phyloP scores from a whole-genome alignment of 2,329 filamentous ascomycete species.

The Harringtonia aguacate region DNA sequence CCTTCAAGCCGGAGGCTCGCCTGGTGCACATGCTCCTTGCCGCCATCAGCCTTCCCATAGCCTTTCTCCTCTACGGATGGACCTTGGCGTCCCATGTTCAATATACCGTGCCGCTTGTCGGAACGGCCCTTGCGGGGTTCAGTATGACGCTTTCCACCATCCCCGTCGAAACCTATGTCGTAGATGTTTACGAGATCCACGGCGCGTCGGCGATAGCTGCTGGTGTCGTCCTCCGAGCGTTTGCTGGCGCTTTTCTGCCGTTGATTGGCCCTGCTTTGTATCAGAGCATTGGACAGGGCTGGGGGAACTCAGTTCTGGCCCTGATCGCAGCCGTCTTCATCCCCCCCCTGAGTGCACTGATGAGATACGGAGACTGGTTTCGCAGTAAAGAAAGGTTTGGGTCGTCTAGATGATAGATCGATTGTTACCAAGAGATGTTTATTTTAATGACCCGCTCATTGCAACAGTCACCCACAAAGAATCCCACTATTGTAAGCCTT shows the following conservation, averaged over 20 bases:
- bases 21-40: conserved; percentile 1
- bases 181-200: conserved; percentile 1
- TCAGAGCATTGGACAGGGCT: background rate
- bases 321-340: background rate
- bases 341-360: background rate
- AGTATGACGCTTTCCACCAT: background rate
- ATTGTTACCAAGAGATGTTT: too few relatives aligned
- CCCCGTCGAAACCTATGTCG: background rate
- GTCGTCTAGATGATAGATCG: background rate
- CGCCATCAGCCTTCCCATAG: background rate
- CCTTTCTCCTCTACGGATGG: background rate
- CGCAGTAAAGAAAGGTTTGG: background rate
- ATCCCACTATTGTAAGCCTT: too few relatives aligned
- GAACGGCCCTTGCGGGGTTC: background rate
- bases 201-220: background rate
- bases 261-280: background rate
- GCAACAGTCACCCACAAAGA: too few relatives aligned
- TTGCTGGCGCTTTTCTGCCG: background rate
- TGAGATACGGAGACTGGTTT: background rate
- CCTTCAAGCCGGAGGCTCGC: background rate
- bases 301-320: background rate
- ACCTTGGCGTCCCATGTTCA: background rate
- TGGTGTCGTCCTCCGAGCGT: background rate
- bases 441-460: too few relatives aligned
- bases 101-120: background rate